Evolutionary conservation across 2,329 filamentous ascomycete species (phyloP).

Genomic region (Hypoxylon sp.): DNA sequence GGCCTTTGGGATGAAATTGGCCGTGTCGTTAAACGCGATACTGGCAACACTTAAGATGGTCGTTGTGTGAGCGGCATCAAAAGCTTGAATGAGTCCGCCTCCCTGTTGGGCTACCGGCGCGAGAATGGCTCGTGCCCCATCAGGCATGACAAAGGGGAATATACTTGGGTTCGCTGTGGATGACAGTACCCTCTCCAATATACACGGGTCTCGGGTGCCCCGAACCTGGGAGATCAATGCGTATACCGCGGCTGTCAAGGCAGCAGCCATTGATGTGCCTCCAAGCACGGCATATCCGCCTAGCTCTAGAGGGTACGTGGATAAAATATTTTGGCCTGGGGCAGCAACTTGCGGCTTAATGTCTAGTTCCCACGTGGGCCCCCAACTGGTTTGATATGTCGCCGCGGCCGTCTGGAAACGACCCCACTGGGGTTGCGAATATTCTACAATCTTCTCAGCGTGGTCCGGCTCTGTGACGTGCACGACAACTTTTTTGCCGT

Average conservation of each 20-base stretch:
- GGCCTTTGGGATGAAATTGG: conserved; percentile 54
- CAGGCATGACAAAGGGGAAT: conserved; percentile 51
- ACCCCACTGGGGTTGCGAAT: not conserved
- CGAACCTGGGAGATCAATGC: conserved; percentile 54
- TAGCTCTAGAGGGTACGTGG: conserved; percentile 62
- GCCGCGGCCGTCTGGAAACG: conserved; percentile 1
- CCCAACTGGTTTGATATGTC: conserved; percentile 55
- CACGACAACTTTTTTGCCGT: not conserved
- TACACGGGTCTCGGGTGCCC: conserved; percentile 49
- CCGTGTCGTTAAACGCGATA: conserved; percentile 61
- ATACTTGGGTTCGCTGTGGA: conserved; percentile 49
- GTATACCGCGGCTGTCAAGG: conserved; percentile 59
- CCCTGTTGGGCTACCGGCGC: conserved; percentile 59
- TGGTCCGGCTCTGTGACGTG: not conserved
- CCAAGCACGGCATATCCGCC: conserved; percentile 64
- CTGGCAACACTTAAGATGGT: conserved; percentile 55
- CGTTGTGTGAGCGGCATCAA: conserved; percentile 55
- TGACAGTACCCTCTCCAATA: conserved; percentile 51
- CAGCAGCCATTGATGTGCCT: conserved; percentile 70
- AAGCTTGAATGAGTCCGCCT: conserved; percentile 58
- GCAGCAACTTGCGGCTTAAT: conserved; percentile 65
- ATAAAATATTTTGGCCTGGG: conserved; percentile 66
- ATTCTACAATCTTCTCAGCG: not conserved
- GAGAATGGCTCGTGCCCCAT: conserved; percentile 45
- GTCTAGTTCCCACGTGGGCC: conserved; percentile 63